Conservation (phyloP, 192 early-diverging fungal genomes). For the Coemansia sp. region DNA sequence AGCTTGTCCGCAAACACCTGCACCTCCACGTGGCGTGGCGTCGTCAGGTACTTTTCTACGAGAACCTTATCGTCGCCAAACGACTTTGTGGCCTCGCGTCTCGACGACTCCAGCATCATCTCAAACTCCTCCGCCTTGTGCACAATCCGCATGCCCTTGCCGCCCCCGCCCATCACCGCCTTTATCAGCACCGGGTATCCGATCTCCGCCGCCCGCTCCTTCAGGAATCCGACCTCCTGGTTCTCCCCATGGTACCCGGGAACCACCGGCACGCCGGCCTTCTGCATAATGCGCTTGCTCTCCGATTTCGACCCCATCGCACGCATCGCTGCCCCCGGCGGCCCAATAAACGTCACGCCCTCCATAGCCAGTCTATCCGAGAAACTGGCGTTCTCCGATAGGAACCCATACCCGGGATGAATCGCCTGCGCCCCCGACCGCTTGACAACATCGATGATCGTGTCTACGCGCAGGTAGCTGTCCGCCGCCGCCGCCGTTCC, state of each 20-base stretch:
- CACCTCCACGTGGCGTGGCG: slow-evolving; percentile 78
- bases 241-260: slow-evolving; percentile 89
- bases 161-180: slow-evolving; percentile 78
- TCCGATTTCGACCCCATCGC: slow-evolving; percentile 81
- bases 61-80: slow-evolving; percentile 91
- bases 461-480: slow-evolving; percentile 81
- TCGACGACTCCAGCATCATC: slow-evolving; percentile 79
- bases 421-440: slow-evolving; percentile 85
- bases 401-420: slow-evolving; percentile 94
- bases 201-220: slow-evolving; percentile 66
- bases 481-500: slow-evolving; percentile 77
- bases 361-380: slow-evolving; percentile 71
- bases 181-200: slow-evolving; percentile 83
- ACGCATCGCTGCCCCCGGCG: slow-evolving; percentile 65
- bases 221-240: slow-evolving; percentile 67
- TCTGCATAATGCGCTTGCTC: slow-evolving; percentile 71
- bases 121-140: slow-evolving; percentile 61
- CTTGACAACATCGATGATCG: slow-evolving; percentile 76
- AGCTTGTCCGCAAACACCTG: slow-evolving; percentile 70
- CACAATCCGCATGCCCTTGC: slow-evolving; percentile 83
- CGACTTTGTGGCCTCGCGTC: slow-evolving; percentile 73
- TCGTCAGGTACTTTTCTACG: slow-evolving; percentile 89
- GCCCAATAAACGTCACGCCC: slow-evolving; percentile 76
- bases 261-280: slow-evolving; percentile 71
- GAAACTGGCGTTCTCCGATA: slow-evolving; percentile 87